Evolutionary conservation across 768 basidiomycete species (phyloP).

Genomic region (Solioccasus polychromus): DNA sequence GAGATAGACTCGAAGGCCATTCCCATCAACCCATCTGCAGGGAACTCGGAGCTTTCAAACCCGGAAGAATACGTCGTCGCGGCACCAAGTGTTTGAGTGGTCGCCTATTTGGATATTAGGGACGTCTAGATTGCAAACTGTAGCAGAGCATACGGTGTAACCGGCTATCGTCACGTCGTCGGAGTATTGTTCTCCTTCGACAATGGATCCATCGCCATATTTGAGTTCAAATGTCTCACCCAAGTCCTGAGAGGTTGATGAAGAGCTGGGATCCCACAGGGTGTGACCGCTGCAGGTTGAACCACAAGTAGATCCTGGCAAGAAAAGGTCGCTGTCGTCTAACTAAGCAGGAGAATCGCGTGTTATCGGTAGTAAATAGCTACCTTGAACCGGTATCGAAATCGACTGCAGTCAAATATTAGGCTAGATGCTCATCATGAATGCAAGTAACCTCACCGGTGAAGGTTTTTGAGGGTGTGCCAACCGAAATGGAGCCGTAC

Average conservation of each 20-base stretch:
- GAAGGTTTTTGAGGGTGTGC: constrained; percentile 3
- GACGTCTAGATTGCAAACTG: not conserved
- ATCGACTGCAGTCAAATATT: constrained; percentile 6
- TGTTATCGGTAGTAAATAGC: not conserved
- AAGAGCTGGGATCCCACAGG: constrained; percentile 27
- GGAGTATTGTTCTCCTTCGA: constrained; percentile 1
- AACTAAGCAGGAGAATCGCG: not conserved
- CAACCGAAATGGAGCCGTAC: constrained; percentile 9
- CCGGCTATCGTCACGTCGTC: constrained; percentile 10
- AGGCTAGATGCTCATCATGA: not conserved
- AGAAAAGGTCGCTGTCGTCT: constrained; percentile 23
- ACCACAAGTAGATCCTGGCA: constrained; percentile 20
- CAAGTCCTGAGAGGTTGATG: constrained; percentile 6
- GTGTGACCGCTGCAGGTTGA: constrained; percentile 27
- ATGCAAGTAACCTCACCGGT: not conserved
- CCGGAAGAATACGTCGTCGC: constrained; percentile 1
- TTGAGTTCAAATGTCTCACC: not conserved
- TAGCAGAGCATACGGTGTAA: constrained; percentile 3
- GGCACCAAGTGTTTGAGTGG: constrained; percentile 7
- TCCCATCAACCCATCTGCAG: constrained; percentile 29
- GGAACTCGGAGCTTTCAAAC: not conserved
- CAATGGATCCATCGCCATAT: not conserved
- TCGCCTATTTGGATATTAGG: constrained; percentile 7
- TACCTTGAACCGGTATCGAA: constrained; percentile 28
- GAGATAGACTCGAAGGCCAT: constrained; percentile 41